Evolutionary conservation across 2,329 filamentous ascomycete species (phyloP).

Genomic region (Sclerotinia sclerotiorum): DNA sequence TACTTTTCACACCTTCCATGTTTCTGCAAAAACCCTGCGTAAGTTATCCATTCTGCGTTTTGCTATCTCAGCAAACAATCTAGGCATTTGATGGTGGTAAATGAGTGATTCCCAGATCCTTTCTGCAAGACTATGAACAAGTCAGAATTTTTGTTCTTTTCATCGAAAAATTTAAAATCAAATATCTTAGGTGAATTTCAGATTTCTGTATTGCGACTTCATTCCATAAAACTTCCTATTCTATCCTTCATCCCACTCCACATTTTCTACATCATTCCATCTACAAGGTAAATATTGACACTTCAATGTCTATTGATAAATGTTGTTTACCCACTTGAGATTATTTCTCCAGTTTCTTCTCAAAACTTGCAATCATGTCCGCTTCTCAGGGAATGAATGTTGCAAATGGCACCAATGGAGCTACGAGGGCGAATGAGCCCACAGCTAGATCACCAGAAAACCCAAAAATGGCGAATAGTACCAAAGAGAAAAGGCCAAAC

Average conservation of each 20-base stretch:
- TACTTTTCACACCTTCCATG: too few relatives aligned
- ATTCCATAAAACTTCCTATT: constrained; percentile 11
- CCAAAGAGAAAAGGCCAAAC: constrained; percentile 14
- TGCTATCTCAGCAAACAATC: neutral
- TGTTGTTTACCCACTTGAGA: neutral
- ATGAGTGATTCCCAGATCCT: neutral
- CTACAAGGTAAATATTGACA: constrained; percentile 15
- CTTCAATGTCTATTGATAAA: neutral
- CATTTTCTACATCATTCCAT: constrained; percentile 16
- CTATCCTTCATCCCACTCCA: constrained; percentile 18
- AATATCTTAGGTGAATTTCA: neutral
- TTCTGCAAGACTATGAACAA: too few relatives aligned
- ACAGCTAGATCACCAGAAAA: neutral
- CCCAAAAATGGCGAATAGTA: neutral
- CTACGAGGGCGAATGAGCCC: neutral
- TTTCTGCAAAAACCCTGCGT: neutral
- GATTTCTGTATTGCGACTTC: neutral
- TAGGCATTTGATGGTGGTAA: neutral
- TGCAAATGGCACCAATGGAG: neutral
- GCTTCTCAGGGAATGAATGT: neutral
- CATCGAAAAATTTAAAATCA: neutral
- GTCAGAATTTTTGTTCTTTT: neutral
- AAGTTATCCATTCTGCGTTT: too few relatives aligned
- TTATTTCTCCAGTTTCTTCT: neutral
- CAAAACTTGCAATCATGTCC: constrained; percentile 9